phyloP scores from a whole-genome alignment of 352 stramenopile genomes.

The Globisporangium spinosum region DNA sequence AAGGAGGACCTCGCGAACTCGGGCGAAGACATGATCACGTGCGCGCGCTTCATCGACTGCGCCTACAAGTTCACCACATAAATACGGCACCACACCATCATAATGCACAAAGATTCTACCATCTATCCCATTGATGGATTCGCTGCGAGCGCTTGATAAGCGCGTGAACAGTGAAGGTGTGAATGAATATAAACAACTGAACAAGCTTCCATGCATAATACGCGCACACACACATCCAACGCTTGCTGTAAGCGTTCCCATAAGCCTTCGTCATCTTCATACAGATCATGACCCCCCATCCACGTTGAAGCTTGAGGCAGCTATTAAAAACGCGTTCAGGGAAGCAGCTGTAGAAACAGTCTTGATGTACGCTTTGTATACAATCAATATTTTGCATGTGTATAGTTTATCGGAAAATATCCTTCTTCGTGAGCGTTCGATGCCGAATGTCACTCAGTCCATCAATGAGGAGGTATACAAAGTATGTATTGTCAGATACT shows the following conservation, averaged over 20 bases:
- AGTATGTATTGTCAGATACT: neutral
- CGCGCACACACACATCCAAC: neutral
- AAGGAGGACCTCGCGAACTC: constrained; percentile 80
- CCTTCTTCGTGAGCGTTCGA: too few species aligned
- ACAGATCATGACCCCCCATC: neutral
- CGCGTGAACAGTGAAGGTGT: neutral
- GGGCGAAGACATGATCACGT: constrained; percentile 66
- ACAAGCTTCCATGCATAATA: neutral
- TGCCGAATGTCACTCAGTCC: too few species aligned
- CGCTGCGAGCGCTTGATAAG: too few species aligned
- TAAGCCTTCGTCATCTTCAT: neutral
- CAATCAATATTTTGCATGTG: too few species aligned
- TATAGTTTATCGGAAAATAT: too few species aligned
- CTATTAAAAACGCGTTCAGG: neutral
- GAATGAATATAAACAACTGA: neutral
- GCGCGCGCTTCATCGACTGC: constrained; percentile 77
- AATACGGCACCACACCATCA: neutral
- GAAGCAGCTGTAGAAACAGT: neutral
- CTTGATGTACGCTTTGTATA: neutral
- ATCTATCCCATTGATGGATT: too few species aligned
- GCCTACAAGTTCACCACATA: constrained; percentile 75
- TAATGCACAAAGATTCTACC: neutral
- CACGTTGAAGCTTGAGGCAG: constrained; percentile 1
- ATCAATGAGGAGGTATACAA: neutral
- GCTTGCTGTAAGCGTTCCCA: neutral